phyloP scores from a whole-genome alignment of 352 stramenopile genomes.

The Pythium volutum region DNA sequence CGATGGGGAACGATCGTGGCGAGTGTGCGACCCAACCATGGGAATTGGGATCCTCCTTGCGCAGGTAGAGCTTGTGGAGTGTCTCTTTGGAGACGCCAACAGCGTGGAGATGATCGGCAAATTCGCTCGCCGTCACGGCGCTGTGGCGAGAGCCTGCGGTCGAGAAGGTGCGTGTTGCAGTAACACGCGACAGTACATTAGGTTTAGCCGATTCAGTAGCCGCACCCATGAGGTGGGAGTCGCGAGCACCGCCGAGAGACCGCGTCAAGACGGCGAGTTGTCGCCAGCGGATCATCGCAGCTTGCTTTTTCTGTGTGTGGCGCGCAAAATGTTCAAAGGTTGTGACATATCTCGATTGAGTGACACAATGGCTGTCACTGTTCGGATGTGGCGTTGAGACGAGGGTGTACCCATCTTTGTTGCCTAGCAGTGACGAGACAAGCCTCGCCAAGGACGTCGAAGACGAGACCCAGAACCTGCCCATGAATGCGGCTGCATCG shows the following conservation, averaged over 20 bases:
- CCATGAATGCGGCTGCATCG: not conserved
- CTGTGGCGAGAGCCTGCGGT: not conserved
- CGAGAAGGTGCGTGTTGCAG: not conserved
- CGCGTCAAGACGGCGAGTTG: not conserved
- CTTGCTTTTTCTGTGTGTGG: not conserved
- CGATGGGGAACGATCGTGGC: constrained; percentile 43
- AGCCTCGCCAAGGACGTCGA: constrained; percentile 1
- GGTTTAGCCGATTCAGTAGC: not conserved
- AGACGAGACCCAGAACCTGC: constrained; percentile 11
- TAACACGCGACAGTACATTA: not conserved
- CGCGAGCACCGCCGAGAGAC: not conserved
- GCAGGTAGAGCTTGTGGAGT: not conserved
- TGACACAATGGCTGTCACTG: constrained; percentile 24
- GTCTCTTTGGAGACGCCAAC: not conserved
- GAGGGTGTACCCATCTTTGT: constrained; percentile 16
- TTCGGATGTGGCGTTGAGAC: not conserved
- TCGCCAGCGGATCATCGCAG: not conserved
- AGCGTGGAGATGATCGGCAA: not conserved
- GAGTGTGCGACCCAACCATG: not conserved
- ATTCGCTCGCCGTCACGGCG: constrained; percentile 1
- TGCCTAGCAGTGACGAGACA: constrained; percentile 10
- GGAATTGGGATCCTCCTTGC: not conserved
- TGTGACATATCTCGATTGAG: not conserved
- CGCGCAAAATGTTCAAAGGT: not conserved
- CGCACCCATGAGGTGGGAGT: not conserved